Base-by-base conservation (phyloP, 331 rosid genomes). In the Malus hybrid region DNA sequence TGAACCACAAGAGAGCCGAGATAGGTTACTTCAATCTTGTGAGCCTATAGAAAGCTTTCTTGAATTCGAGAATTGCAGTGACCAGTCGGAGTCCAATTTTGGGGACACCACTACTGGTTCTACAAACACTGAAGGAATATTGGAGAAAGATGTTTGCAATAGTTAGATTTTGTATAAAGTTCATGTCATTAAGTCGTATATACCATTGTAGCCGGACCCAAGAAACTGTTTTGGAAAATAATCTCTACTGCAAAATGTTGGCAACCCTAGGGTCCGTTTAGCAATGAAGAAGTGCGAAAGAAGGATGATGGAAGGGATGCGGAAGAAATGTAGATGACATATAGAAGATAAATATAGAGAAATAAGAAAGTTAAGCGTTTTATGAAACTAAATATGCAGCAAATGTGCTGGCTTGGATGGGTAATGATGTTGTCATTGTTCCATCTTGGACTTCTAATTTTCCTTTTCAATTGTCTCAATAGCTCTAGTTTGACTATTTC, bases 41-140 rank as follows among this genome's bases (percentile, higher is more conserved):
- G 87, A 89, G 74, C 92, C 93, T 27, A 82, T 94, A 60, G 87
- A 86, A 81, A 79, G 72, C 13, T 94, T 91, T 83, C 91, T 94
- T 68, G 97, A 87, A 80, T 78, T 86, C 32, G 68, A 89, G 84
- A 82, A 78, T 69, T 59, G 66, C 66, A 28, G 75, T 64, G 80
- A 72, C 71, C 80, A 76, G 54, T 48, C 69, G 11, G 74, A 76
- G 42, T 67, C 82, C 80, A 75, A 69, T 59, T 81, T 73, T 77
- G 67, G 32, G 42, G 75, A 74, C 67, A 28, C 36, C 33, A 69
- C 69, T 48, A 69, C 70, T 83, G 73, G 79, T 42, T 67, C 71
- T 50, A 14, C 72, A 59, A 83, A 75, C 5, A 31, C 60, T 72
- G 32, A 71, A 61, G 75, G 34, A 69, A 80, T 72, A 69, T 36